phyloP scores from a whole-genome alignment of 176 grass and related monocot species.

The Pontederia paniculata region DNA sequence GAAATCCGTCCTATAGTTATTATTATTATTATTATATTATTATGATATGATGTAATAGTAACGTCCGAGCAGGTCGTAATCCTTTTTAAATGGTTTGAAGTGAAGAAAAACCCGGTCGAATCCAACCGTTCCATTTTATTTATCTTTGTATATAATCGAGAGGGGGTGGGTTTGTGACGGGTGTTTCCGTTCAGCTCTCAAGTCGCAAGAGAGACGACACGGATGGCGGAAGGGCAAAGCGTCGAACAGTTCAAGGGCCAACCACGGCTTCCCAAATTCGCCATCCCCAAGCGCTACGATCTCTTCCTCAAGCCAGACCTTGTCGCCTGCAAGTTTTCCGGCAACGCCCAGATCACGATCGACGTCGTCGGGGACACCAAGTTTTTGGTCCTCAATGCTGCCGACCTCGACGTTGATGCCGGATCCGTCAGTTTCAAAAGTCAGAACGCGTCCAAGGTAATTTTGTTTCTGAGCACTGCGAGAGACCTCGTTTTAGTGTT shows the following conservation, averaged over 20 bases:
- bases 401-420: constrained; percentile 40
- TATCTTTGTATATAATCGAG: too few species aligned
- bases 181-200: too few species aligned
- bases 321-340: constrained; percentile 51
- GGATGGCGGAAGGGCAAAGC: constrained; percentile 39
- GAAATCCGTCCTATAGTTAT: too few species aligned
- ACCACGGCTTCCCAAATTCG: constrained; percentile 60
- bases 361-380: constrained; percentile 36
- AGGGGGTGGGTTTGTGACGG: too few species aligned
- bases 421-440: constrained; percentile 36
- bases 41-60: too few species aligned
- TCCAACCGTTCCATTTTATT: too few species aligned
- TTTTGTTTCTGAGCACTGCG: not conserved
- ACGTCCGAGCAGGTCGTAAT: too few species aligned
- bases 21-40: too few species aligned
- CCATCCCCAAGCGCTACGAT: constrained; percentile 63
- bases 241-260: constrained; percentile 58
- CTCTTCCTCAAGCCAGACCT: constrained; percentile 69
- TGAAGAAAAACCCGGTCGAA: too few species aligned
- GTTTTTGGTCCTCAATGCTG: constrained; percentile 80
- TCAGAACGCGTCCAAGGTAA: constrained; percentile 40
- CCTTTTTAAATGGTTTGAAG: too few species aligned
- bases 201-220: too few species aligned
- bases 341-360: constrained; percentile 34
- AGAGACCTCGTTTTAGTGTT: not conserved